A percentile compares a stretch with the other conserved stretches of the same genome.
Conservation (phyloP, 805 yeast genomes). For the Teunomyces pallodes region DNA sequence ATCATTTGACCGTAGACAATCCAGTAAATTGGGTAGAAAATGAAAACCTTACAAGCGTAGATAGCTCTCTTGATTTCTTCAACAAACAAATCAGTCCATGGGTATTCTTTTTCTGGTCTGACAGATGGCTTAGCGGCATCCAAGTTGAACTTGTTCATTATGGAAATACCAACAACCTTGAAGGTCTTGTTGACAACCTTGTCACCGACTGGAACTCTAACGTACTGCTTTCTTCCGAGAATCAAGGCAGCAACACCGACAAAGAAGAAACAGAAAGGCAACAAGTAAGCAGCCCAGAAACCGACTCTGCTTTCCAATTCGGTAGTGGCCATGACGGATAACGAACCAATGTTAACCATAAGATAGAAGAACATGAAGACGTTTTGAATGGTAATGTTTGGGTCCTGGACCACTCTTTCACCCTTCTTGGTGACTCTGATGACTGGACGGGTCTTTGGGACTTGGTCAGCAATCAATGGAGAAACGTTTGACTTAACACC, state of each 20-base stretch:
- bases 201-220: slow-evolving; percentile 60
- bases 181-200: slow-evolving; percentile 57
- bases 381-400: slow-evolving; percentile 66
- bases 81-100: slow-evolving; percentile 69
- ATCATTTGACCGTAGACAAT: slow-evolving; percentile 69
- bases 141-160: slow-evolving; percentile 48
- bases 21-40: slow-evolving; percentile 73
- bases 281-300: slow-evolving; percentile 70
- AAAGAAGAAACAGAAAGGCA: slow-evolving; percentile 62
- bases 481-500: slow-evolving; percentile 77
- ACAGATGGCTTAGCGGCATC: slow-evolving; percentile 58
- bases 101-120: slow-evolving; percentile 44
- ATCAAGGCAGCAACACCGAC: slow-evolving; percentile 51
- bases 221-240: slow-evolving; percentile 54
- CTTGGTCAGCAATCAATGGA: slow-evolving; percentile 62
- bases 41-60: slow-evolving; percentile 70
- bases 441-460: slow-evolving; percentile 39
- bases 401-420: slow-evolving; percentile 50
- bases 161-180: slow-evolving; percentile 39
- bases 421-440: slow-evolving; percentile 39
- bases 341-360: slow-evolving; percentile 72
- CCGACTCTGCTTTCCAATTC: slow-evolving; percentile 65
- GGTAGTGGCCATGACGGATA: slow-evolving; percentile 75
- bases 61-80: slow-evolving; percentile 68
- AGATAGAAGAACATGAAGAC: slow-evolving; percentile 75